Evolutionary conservation across 495 filamentous ascomycete genomes (phyloP).

Genomic region (Aspergillus coremiiformis): DNA sequence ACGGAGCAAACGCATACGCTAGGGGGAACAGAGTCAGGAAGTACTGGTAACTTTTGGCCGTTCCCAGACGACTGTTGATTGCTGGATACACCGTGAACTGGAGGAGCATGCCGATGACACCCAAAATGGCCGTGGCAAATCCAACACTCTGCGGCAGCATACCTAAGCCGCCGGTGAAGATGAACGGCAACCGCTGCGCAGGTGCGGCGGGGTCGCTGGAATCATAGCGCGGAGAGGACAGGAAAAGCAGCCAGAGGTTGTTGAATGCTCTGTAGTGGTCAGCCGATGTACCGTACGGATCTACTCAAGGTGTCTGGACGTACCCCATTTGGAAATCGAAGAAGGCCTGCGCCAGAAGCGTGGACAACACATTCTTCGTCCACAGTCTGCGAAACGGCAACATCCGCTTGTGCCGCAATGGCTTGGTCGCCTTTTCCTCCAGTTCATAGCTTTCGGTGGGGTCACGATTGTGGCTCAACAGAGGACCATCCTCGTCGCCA

Average conservation of each 20-base stretch:
- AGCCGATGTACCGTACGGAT: neutral
- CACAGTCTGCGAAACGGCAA: constrained; percentile 71
- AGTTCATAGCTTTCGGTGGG: constrained; percentile 34
- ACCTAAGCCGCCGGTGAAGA: constrained; percentile 75
- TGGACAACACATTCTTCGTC: constrained; percentile 66
- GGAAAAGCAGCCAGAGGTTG: constrained; percentile 76
- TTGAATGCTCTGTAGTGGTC: constrained; percentile 56
- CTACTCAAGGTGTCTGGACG: neutral
- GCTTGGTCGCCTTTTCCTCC: constrained; percentile 32
- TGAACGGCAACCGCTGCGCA: constrained; percentile 49
- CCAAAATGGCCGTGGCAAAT: constrained; percentile 69
- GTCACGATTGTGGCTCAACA: constrained; percentile 22
- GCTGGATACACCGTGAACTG: constrained; percentile 72
- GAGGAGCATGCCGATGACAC: constrained; percentile 65
- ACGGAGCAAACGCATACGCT: constrained; percentile 64
- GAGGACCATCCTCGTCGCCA: constrained; percentile 31
- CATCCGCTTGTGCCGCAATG: constrained; percentile 19
- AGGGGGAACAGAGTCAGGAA: constrained; percentile 67
- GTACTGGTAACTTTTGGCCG: constrained; percentile 57
- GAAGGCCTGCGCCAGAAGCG: constrained; percentile 59
- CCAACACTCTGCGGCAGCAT: constrained; percentile 69
- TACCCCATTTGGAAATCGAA: constrained; percentile 65
- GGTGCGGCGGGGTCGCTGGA: constrained; percentile 35
- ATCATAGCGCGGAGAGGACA: constrained; percentile 69
- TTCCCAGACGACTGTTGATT: constrained; percentile 60